phyloP scores from a whole-genome alignment of 768 basidiomycete species.

The Boletus rubescentipes region DNA sequence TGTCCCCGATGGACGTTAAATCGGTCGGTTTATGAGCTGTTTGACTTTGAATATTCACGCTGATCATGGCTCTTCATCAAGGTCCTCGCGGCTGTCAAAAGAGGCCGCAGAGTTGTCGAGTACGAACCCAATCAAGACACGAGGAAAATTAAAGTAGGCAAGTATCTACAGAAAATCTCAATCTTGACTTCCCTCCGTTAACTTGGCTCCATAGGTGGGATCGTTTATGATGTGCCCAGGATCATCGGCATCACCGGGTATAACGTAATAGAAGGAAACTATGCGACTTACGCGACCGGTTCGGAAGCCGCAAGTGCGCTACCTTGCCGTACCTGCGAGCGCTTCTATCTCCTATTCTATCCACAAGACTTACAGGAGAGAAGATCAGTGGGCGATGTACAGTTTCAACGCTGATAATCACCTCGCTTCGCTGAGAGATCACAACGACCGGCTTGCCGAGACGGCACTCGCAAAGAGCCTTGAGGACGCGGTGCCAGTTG shows the following conservation, averaged over 20 bases:
- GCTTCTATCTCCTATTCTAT: constrained; percentile 12
- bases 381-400: too few relatives aligned
- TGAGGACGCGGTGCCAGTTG: background rate
- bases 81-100: background rate
- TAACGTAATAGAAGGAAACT: constrained; percentile 4
- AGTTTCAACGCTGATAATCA: too few relatives aligned
- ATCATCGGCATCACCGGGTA: background rate
- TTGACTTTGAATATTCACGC: background rate
- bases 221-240: constrained; percentile 1
- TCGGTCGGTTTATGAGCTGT: background rate
- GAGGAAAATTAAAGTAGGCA: background rate
- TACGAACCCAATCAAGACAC: background rate
- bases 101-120: background rate
- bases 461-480: background rate
- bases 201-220: background rate
- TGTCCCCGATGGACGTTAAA: constrained; percentile 1
- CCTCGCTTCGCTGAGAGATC: too few relatives aligned
- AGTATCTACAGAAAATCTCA: background rate
- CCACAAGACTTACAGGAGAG: constrained; percentile 9
- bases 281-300: constrained; percentile 1
- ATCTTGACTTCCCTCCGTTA: background rate
- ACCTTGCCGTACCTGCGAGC: constrained; percentile 10
- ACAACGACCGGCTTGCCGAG: constrained; percentile 4
- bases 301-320: constrained; percentile 1
- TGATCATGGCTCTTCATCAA: background rate